Evolutionary conservation across 2,329 filamentous ascomycete genomes (phyloP), one percentile per base, ranked within the genome.

Genomic region (Verticillium isaacii): DNA sequence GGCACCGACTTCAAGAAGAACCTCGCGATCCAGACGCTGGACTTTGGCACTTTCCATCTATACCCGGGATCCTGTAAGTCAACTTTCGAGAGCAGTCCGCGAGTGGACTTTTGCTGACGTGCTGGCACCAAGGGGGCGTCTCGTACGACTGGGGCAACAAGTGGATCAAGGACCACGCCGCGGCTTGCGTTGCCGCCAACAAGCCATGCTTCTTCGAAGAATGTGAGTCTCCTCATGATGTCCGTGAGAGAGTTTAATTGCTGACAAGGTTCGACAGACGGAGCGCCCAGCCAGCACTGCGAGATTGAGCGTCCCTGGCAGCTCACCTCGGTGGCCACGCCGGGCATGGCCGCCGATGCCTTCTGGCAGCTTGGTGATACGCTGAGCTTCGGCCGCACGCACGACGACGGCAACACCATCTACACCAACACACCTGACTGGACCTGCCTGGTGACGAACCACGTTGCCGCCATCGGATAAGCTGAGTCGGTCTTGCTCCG

Each of bases 1-100:
- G 84, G 84, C 11, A 69, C 78, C 19, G 79, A 85, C 66, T 87
- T 82, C 68, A 77, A 75, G 23, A 74, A 74, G 63, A 82, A 84
- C 66, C 72, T 86, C 17, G 77, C 73, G 39, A 82, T 86, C 57
- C 69, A 76, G 8, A 82, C 80, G 19, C 76, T 86, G 12, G 83
- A 85, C 67, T 86, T 73, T 66, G 70, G 67, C n/a, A 71, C 69
- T 6, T 70, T 72, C 65, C 71, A 73, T 41, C 63, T 73, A 56
- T 73, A 73, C 52, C 71, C 71, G 9, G 66, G 69, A 32, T 67
- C 66, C 59, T 73, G 71, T 71, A 37, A 67, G 70, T 67, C 25
- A 8, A 29, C 29, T 1, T 29, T 6, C 29, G 29, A 29, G 29
- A 29, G 29, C 29, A 29, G 29, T 29, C 29, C 29, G 29, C 5